A percentile compares a stretch with the other conserved stretches of the same genome.
Conservation (phyloP, 805 yeast genomes). For the Wickerhamiella parazyma region DNA sequence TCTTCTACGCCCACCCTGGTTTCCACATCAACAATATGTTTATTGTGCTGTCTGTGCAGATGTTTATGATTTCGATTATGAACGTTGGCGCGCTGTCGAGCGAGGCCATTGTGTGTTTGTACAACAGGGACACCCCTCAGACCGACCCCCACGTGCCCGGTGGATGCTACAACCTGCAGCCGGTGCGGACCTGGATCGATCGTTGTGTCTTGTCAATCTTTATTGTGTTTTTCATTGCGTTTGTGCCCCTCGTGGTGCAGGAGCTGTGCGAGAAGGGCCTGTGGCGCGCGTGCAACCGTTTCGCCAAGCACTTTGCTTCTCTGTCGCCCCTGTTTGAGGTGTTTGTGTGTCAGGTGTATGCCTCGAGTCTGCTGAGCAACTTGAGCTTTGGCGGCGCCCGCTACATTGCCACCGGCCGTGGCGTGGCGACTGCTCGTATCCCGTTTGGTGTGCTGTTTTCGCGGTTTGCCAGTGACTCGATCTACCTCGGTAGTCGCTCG, state of each 20-base stretch:
- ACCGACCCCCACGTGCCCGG: conserved; percentile 62
- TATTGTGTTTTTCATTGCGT: conserved; percentile 85
- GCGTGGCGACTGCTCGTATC: conserved; percentile 74
- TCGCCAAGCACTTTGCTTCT: conserved; percentile 63
- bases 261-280: conserved; percentile 79
- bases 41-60: conserved; percentile 72
- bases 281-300: conserved; percentile 56
- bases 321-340: conserved; percentile 89
- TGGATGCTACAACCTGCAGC: conserved; percentile 77
- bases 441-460: conserved; percentile 63
- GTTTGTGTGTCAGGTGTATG: conserved; percentile 86
- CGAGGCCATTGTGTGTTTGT: conserved; percentile 57
- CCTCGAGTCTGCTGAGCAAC: conserved; percentile 61
- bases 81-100: conserved; percentile 67
- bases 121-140: conserved; percentile 51
- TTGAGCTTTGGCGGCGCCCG: conserved; percentile 83
- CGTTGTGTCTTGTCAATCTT: conserved; percentile 80
- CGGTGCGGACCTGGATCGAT: conserved; percentile 82
- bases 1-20: conserved; percentile 95
- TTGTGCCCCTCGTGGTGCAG: conserved; percentile 75
- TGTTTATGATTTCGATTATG: conserved; percentile 67
- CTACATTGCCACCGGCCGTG: conserved; percentile 87
- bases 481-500: conserved; percentile 63
- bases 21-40: conserved; percentile 86
- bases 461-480: conserved; percentile 60